Evolutionary conservation across 2,329 filamentous ascomycete genomes (phyloP).

Genomic region (Cladosporium cucumerinum): DNA sequence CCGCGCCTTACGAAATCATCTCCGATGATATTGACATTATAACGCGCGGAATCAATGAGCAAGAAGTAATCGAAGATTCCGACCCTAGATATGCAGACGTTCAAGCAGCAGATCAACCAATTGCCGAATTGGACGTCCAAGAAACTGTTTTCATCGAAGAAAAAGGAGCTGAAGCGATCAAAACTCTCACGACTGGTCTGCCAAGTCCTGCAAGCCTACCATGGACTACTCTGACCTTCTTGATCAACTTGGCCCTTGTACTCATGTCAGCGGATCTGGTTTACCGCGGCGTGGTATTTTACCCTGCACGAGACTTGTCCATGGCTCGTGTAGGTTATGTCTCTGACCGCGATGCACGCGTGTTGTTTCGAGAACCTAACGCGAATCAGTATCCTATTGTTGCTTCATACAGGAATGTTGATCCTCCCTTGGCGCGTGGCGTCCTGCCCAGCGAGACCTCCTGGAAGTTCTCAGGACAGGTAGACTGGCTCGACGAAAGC

Average conservation of each 20-base stretch:
- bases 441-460: conserved; percentile 46
- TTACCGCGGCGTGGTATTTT: conserved; percentile 66
- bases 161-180: conserved; percentile 55
- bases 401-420: conserved; percentile 55
- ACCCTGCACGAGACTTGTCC: conserved; percentile 71
- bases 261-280: conserved; percentile 73
- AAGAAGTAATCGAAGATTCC: conserved; percentile 19
- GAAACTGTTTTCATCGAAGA: conserved; percentile 61
- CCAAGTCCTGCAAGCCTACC: conserved; percentile 68
- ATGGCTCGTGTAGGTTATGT: conserved; percentile 88
- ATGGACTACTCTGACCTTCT: conserved; percentile 53
- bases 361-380: conserved; percentile 83
- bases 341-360: conserved; percentile 71
- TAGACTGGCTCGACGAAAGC: conserved; percentile 65
- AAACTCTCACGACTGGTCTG: conserved; percentile 69
- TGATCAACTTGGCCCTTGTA: conserved; percentile 68
- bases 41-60: conserved; percentile 39
- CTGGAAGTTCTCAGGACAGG: conserved; percentile 64
- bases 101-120: conserved; percentile 36
- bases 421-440: conserved; percentile 23
- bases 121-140: conserved; percentile 56
- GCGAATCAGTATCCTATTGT: conserved; percentile 69
- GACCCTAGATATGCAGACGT: conserved; percentile 28
- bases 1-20: conserved; percentile 32
- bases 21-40: conserved; percentile 37